phyloP scores from a whole-genome alignment of 2,329 filamentous ascomycete species.

The Fusarium coicis region DNA sequence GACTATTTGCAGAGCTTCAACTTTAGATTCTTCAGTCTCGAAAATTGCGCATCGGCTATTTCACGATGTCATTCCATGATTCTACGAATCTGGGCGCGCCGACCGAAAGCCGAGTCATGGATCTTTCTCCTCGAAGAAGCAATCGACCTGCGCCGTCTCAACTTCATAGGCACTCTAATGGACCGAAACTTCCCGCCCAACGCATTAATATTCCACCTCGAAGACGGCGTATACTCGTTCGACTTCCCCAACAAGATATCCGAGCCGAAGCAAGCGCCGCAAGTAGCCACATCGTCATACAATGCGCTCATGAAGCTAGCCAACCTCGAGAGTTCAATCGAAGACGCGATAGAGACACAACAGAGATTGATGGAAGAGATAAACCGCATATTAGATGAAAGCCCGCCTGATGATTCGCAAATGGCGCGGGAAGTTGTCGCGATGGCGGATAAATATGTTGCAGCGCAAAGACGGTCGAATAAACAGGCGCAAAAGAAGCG shows the following conservation, averaged over 20 bases:
- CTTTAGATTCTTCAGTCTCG: slow-evolving; percentile 86
- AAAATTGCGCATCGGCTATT: slow-evolving; percentile 68
- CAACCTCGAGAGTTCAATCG: slow-evolving; percentile 89
- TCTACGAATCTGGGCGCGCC: slow-evolving; percentile 79
- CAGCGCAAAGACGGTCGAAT: slow-evolving; percentile 73
- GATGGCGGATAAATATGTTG: slow-evolving; percentile 65
- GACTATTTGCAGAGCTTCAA: slow-evolving; percentile 74
- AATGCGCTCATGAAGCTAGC: slow-evolving; percentile 88
- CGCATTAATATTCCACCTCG: slow-evolving; percentile 84
- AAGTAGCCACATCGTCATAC: slow-evolving; percentile 79
- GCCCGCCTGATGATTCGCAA: slow-evolving; percentile 56
- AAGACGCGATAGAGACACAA: slow-evolving; percentile 84
- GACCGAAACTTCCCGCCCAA: slow-evolving; percentile 82
- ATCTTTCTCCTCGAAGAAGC: slow-evolving; percentile 76
- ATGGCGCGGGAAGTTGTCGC: slow-evolving; percentile 61
- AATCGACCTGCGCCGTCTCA: slow-evolving; percentile 76
- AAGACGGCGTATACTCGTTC: slow-evolving; percentile 86
- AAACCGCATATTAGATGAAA: slow-evolving; percentile 63
- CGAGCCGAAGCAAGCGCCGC: slow-evolving; percentile 63
- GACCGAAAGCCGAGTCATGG: slow-evolving; percentile 62
- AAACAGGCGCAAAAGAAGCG: slow-evolving; percentile 70
- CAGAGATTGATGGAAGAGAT: slow-evolving; percentile 83
- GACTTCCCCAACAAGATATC: slow-evolving; percentile 67
- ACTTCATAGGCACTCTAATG: slow-evolving; percentile 80
- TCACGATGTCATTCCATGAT: slow-evolving; percentile 73